phyloP scores from a whole-genome alignment of 2,329 filamentous ascomycete genomes.

The Macrophomina pseudophaseolina region DNA sequence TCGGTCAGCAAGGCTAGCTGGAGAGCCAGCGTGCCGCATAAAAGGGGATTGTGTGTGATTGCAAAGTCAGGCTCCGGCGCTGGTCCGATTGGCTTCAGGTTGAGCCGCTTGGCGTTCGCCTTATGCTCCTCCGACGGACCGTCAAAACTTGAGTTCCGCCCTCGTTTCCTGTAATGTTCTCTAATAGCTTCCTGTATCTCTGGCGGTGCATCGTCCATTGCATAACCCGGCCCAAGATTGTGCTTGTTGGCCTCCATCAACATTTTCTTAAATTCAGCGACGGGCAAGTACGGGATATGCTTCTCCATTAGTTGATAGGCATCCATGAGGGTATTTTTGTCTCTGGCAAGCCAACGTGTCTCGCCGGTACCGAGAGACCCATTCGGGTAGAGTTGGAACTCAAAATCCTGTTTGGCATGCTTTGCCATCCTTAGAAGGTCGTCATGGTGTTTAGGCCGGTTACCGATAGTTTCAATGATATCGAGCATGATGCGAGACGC shows the following conservation, averaged over 20 bases:
- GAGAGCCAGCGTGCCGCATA: not conserved
- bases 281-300: not conserved
- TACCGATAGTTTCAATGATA: not conserved
- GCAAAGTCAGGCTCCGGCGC: not conserved
- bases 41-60: not conserved
- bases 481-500: not conserved
- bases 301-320: not conserved
- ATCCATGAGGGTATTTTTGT: not conserved
- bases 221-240: not conserved
- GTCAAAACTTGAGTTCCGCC: not conserved
- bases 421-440: not conserved
- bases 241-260: not conserved
- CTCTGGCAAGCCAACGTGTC: not conserved
- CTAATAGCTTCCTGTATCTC: not conserved
- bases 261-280: not conserved
- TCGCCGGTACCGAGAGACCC: not conserved
- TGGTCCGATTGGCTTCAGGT: not conserved
- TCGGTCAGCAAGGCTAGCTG: not conserved
- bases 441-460: not conserved
- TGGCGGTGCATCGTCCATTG: not conserved
- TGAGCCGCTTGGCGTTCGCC: not conserved
- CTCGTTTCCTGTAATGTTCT: not conserved
- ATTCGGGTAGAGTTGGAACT: not conserved
- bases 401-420: not conserved
- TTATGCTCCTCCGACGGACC: not conserved